These are phyloP conservation scores for Coemansia nantahalensis DNA, from an alignment of 192 early-diverging fungal genomes.

Conservation along the genomic window DNA sequence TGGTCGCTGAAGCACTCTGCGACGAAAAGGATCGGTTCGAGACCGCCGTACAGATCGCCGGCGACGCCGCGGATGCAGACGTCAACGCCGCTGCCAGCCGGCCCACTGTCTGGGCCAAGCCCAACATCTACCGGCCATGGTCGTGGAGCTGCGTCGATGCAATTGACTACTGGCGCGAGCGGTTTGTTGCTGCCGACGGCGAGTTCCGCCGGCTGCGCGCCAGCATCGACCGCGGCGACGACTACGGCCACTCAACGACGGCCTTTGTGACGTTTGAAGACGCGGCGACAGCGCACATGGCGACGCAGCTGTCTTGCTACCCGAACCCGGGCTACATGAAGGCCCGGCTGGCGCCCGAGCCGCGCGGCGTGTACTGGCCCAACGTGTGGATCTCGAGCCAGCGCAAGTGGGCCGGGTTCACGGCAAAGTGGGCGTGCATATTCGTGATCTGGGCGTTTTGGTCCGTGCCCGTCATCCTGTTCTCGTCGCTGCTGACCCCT, in stretches of 20 bases:
- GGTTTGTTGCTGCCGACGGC: constrained; percentile 58
- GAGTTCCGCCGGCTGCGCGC: constrained; percentile 51
- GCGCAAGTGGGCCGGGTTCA: constrained; percentile 55
- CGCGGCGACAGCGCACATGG: constrained; percentile 66
- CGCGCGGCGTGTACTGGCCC: constrained; percentile 73
- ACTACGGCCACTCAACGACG: constrained; percentile 50
- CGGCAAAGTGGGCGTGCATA: constrained; percentile 56
- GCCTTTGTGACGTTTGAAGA: constrained; percentile 81
- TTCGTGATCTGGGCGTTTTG: constrained; percentile 74
- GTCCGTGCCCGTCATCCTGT: constrained; percentile 64
- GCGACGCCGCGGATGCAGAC: no score
- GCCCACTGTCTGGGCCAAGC: constrained; percentile 25
- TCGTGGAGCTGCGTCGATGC: constrained; percentile 65
- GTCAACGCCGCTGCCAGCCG: not conserved
- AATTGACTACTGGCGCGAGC: constrained; percentile 60
- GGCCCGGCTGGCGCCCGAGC: constrained; percentile 67
- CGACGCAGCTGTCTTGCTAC: constrained; percentile 64
- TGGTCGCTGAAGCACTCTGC: not conserved
- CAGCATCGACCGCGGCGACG: constrained; percentile 13
- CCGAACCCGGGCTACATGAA: constrained; percentile 64
- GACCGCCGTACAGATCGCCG: no score
- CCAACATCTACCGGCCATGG: constrained; percentile 42
- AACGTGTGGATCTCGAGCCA: constrained; percentile 64
- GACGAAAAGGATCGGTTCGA: not conserved
- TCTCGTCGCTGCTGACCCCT: constrained; percentile 66